Conservation (phyloP, 495 filamentous ascomycete genomes). For the Aspergillus saccharolyticus region DNA sequence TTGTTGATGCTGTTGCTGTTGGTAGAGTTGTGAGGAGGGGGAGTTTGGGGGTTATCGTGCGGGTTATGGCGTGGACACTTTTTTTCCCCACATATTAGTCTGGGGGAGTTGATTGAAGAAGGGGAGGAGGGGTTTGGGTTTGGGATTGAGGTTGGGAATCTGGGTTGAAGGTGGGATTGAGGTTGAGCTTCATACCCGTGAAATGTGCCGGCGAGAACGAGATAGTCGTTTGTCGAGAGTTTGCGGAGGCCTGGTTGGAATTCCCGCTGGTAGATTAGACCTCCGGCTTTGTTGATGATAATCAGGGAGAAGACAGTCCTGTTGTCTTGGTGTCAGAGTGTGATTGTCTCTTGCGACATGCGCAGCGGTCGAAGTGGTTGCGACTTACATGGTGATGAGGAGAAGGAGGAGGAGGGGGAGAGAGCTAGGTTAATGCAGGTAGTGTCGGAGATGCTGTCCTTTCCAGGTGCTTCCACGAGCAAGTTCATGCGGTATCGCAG, state of each 20-base stretch:
- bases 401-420: neutral
- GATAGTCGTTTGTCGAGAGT: constrained; percentile 87
- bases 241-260: constrained; percentile 81
- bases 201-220: constrained; percentile 97
- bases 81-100: constrained; percentile 6
- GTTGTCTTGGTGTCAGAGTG: constrained; percentile 4
- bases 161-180: no score
- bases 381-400: constrained; percentile 1
- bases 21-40: constrained; percentile 28
- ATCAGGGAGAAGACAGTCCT: constrained; percentile 93
- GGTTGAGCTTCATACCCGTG: constrained; percentile 74
- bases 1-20: constrained; percentile 23
- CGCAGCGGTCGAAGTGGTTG: no score
- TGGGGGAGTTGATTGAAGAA: neutral
- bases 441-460: neutral
- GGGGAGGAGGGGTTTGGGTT: neutral
- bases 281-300: constrained; percentile 97
- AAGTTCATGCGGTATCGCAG: neutral
- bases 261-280: constrained; percentile 89
- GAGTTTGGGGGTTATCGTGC: constrained; percentile 62
- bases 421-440: neutral
- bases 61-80: constrained; percentile 86
- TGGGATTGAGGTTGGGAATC: constrained; percentile 10
- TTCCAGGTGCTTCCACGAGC: neutral
- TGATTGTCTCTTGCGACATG: no score